phyloP scores from a whole-genome alignment of 179 eudicot species.

The Silene vulgaris region DNA sequence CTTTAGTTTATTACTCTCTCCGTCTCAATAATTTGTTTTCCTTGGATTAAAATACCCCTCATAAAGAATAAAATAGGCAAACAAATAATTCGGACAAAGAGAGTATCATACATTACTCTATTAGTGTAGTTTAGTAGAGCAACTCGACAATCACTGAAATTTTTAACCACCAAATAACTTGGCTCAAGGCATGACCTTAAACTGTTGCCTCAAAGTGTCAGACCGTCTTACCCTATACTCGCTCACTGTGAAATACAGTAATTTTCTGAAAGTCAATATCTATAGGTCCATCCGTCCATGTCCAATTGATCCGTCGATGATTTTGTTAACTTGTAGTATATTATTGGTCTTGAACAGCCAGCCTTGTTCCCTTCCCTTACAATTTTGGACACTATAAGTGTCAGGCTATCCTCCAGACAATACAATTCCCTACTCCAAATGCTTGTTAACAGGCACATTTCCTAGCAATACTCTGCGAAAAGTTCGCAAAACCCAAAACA shows the following conservation, averaged over 20 bases:
- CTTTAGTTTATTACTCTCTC: too few species aligned
- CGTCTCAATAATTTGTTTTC: too few species aligned
- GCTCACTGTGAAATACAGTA: not conserved
- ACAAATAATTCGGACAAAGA: too few species aligned
- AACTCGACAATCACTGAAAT: too few species aligned
- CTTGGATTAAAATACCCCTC: too few species aligned
- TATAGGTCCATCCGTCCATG: constrained; percentile 26
- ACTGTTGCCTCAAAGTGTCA: not conserved
- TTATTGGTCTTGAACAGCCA: not conserved
- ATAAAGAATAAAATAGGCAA: too few species aligned
- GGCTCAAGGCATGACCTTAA: too few species aligned
- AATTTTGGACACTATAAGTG: constrained; percentile 18
- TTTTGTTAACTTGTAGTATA: constrained; percentile 2
- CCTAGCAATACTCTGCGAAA: not conserved
- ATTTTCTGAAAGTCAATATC: constrained; percentile 25
- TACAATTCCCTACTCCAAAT: not conserved
- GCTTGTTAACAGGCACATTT: constrained; percentile 3
- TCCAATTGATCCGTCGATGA: constrained; percentile 6
- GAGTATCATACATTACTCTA: too few species aligned
- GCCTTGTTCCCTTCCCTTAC: constrained; percentile 12
- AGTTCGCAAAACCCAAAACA: not conserved
- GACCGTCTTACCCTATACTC: not conserved
- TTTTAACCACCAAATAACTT: too few species aligned
- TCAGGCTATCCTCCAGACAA: not conserved
- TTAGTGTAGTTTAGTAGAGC: too few species aligned